Base-by-base conservation (phyloP, 2,329 filamentous ascomycete genomes). In the Hypoxylon sp. region DNA sequence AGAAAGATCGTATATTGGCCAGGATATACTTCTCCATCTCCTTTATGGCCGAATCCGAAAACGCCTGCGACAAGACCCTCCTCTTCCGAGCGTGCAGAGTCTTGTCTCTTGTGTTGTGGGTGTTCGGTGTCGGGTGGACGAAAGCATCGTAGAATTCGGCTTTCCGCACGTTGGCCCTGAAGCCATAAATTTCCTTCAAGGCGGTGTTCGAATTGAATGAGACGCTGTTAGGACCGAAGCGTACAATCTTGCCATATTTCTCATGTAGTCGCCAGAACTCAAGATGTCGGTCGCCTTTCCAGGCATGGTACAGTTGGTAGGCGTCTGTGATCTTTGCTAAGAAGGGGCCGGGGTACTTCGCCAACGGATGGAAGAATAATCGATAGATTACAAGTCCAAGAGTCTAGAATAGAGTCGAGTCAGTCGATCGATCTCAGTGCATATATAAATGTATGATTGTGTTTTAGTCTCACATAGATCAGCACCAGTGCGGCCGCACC, bases 171-270 rank as follows among this genome's bases (percentile, higher is more conserved):
- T 90, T 90, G 76, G 86, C 79, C 52, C 83, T 83, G 81, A 89
- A 88, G 70, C 89, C 87, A 79, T 91, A 90, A 67, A 91, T 90
- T 17, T 89, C 85, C 76, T 88, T 88, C 63, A 93, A 82, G 0
- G 91, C 90, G 6, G 86, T 85, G 67, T 86, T 86, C 60, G 89
- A 90, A 83, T 96, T 95, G 81, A 97, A 88, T 0, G 90, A 93
- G 45, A 97, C 81, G 66, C 87, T 88, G 78, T 93, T 93, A 48
- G 93, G 93, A 0, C 91, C 91, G 71, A 91, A 92, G 28, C 93
- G 91, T n/a, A 95, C 91, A 55, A 89, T 78, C n/a, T 83, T 81
- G 72, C 88, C 92, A 74, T 97, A 94, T 75, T 86, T 85, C 72
- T 90, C 82, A 77, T 97, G 93, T 72, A 90, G 83, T 30, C 86